phyloP scores from a whole-genome alignment of 768 basidiomycete species.

The Tulasnella sp. region DNA sequence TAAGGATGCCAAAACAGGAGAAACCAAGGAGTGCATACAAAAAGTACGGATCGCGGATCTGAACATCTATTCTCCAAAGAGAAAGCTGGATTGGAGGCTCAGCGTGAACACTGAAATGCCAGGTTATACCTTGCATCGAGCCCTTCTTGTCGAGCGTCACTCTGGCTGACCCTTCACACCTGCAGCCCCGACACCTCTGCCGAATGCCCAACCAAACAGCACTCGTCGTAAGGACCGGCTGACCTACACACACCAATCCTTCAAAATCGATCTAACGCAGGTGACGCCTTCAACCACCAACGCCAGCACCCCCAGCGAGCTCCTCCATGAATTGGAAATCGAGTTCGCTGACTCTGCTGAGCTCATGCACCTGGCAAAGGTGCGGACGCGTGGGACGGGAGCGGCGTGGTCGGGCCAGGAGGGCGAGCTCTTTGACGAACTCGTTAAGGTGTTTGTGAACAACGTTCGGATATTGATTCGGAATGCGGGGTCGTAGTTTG shows the following conservation, averaged over 20 bases:
- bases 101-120: constrained; percentile 89
- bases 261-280: constrained; percentile 87
- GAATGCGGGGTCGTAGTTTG: constrained; percentile 34
- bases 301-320: neutral
- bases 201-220: constrained; percentile 30
- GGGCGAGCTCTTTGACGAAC: constrained; percentile 67
- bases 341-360: constrained; percentile 63
- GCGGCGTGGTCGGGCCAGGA: constrained; percentile 24
- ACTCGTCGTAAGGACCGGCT: constrained; percentile 79
- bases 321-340: constrained; percentile 77
- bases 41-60: constrained; percentile 81
- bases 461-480: constrained; percentile 81
- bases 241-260: constrained; percentile 89
- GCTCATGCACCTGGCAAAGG: constrained; percentile 57
- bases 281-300: constrained; percentile 44
- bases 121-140: constrained; percentile 44
- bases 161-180: neutral
- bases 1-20: constrained; percentile 58
- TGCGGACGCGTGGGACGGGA: constrained; percentile 49
- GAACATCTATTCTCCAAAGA: constrained; percentile 76
- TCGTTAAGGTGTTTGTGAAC: constrained; percentile 86
- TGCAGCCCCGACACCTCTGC: constrained; percentile 18
- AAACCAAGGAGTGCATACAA: constrained; percentile 56
- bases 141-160: neutral
- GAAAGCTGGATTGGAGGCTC: constrained; percentile 80